Base-by-base conservation (phyloP, 2,329 filamentous ascomycete genomes). In the Hypoxylon sp. region DNA sequence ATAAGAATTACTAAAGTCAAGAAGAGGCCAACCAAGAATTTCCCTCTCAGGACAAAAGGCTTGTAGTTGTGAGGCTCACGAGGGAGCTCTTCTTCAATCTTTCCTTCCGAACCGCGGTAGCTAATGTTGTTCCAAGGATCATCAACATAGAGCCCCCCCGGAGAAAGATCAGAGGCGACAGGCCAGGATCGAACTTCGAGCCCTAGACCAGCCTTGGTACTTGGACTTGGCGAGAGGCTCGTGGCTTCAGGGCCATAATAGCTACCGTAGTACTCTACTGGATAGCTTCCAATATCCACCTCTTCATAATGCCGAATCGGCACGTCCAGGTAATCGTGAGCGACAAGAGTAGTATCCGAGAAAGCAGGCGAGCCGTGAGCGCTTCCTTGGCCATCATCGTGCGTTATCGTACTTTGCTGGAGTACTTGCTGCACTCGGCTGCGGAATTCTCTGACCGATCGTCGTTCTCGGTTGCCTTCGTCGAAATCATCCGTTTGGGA, bases 71-170 rank as follows among this genome's bases (percentile, higher is more conserved):
- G 54, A n/a, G 57, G 52, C 4, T 63, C 39, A 11, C 19, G 6
- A 1, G 58, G n/a, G n/a, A 17, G 19, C 3, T 70, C 52, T 11
- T 73, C 71, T 52, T 72, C 70, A n/a, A 67, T 44, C 35, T 54
- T 60, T 19, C 71, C 73, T 63, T 73, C 71, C 3, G 73, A 71
- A 11, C 74, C 76, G 19, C 35, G 64, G 52, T 76, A 76, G 31
- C 64, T 69, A n/a, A 39, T 66, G 35, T 71, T 55, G n/a, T 54
- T 47, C 9, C 26, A 37, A 9, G 46, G 64, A 47, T 73, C 69
- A 47, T 74, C 72, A 13, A 71, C 35, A 37, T 63, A 60, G 13
- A 73, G 70, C 11, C 67, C 72, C 26, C 52, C 67, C 3, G 71
- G 61, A 42, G 74, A 68, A 5, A 72, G 13, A 47, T 39, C 58